Conservation (phyloP, 1,284 basidiomycete genomes). For the Marasmius tenuissimus region DNA sequence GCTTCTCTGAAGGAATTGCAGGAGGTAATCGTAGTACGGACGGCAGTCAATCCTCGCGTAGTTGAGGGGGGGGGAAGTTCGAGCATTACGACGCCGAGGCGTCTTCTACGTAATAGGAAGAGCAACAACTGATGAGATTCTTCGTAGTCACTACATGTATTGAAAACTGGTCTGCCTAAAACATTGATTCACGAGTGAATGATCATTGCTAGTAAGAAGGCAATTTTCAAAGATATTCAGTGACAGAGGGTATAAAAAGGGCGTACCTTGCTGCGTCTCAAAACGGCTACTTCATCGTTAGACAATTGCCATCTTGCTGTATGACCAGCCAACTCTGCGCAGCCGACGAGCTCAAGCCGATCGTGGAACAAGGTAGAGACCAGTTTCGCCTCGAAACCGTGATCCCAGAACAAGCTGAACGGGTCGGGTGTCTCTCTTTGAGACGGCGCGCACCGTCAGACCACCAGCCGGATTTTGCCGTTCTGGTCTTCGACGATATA, state of each 20-base stretch:
- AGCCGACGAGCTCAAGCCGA: not conserved
- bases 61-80: too few relatives aligned
- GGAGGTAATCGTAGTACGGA: too few relatives aligned
- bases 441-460: not conserved
- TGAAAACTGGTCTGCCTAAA: not conserved
- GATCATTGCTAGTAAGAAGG: not conserved
- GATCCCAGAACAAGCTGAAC: not conserved
- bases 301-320: not conserved
- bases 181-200: not conserved
- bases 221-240: not conserved
- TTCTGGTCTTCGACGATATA: not conserved
- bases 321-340: not conserved
- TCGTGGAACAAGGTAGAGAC: not conserved
- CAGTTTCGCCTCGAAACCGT: slow-evolving; percentile 2
- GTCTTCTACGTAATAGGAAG: too few relatives aligned
- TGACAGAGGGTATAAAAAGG: not conserved
- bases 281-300: not conserved
- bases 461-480: not conserved
- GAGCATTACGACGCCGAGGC: too few relatives aligned
- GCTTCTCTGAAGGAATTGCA: not conserved
- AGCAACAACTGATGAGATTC: too few relatives aligned
- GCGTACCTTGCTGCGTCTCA: slow-evolving; percentile 2
- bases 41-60: too few relatives aligned
- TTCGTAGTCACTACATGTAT: too few relatives aligned
- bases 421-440: not conserved